Percentiles rank a stretch among this genome's conserved stretches.
Conservation (phyloP, 495 filamentous ascomycete species). For the Hypoxylon cercidicola region DNA sequence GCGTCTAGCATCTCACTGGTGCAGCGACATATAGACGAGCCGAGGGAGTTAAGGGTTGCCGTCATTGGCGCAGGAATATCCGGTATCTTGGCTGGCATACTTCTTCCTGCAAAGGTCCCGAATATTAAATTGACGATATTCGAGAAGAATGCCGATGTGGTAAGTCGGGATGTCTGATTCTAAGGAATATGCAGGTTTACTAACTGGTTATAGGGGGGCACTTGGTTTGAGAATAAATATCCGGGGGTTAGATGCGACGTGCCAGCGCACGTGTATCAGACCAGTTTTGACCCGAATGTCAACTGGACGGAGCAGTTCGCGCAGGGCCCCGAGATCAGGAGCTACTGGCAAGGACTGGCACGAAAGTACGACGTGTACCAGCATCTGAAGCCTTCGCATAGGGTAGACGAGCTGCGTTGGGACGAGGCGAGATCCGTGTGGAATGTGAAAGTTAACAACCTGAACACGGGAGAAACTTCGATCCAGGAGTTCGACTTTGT, state of each 20-base stretch:
- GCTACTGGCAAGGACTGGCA: conserved; percentile 71
- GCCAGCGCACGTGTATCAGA: conserved; percentile 77
- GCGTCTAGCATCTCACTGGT: conserved; percentile 41
- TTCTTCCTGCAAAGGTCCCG: conserved; percentile 65
- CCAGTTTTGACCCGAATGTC: conserved; percentile 70
- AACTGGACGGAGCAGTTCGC: conserved; percentile 75
- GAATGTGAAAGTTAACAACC: conserved; percentile 52
- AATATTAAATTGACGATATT: conserved; percentile 71
- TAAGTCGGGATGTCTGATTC: conserved; percentile 25
- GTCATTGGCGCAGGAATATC: conserved; percentile 75
- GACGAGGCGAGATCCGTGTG: conserved; percentile 61
- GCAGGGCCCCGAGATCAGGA: conserved; percentile 69
- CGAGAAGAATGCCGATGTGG: conserved; percentile 76
- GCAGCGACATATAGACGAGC: conserved; percentile 65
- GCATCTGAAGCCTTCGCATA: conserved; percentile 60
- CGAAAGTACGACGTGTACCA: conserved; percentile 70
- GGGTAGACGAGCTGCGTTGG: conserved; percentile 66
- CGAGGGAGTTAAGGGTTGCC: conserved; percentile 65
- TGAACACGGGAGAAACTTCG: conserved; percentile 48
- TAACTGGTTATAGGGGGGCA: conserved; percentile 61
- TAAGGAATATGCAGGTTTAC: neutral
- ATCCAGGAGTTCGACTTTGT: conserved; percentile 58
- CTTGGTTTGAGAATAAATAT: conserved; percentile 79
- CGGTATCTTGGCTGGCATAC: conserved; percentile 69
- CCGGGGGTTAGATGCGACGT: conserved; percentile 76